Base-by-base conservation (phyloP, 2,329 filamentous ascomycete genomes). In the Rhinocladiella similis region DNA sequence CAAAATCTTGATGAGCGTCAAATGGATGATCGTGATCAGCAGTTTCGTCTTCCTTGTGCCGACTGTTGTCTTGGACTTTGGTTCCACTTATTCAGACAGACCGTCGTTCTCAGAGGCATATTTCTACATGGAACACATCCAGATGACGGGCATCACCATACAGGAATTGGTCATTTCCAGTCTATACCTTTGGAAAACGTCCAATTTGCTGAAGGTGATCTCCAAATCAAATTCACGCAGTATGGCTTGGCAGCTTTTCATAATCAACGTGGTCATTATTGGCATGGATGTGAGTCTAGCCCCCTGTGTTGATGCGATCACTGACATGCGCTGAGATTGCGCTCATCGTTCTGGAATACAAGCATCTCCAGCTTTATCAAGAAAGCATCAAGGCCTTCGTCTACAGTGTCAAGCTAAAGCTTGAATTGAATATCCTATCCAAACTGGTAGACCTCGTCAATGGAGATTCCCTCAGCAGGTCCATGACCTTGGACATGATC, bases 131-230 rank as follows among this genome's bases (percentile, higher is more conserved):
- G 81, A 83, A 60, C 78, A 80, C 64, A 74, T 83, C 18, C 80
- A 84, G 62, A 76, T 83, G 65, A 80, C 78, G 2, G 71, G 79
- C 7, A 83, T 83, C 63, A 81, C 77, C 61, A 54, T 83, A n/a
- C 81, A 83, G 63, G 81, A 84, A 57, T 73, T 78, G 46, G 71
- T 80, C 58, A 75, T 84, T 50, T 82, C 80, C 1, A 71, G 71
- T 0, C 68, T 82, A 12, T 83, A 82, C 65, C 81, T 84, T 51
- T 72, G 70, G 67, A 79, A 83, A 61, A 80, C 81, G 0, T 66
- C 78, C 55, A 75, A 71, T 75, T 73, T 82, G 53, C 70, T 83
- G 52, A 73, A 73, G 7, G 63, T 77, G n/a, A 74, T 80, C 57
- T 72, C 72, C 14, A 71, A 75, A 53, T 66, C 67, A 18, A 65